These are phyloP conservation scores for Ascocoryne sarcoides DNA, from an alignment of 2,329 filamentous ascomycete species.

Conservation along the genomic window DNA sequence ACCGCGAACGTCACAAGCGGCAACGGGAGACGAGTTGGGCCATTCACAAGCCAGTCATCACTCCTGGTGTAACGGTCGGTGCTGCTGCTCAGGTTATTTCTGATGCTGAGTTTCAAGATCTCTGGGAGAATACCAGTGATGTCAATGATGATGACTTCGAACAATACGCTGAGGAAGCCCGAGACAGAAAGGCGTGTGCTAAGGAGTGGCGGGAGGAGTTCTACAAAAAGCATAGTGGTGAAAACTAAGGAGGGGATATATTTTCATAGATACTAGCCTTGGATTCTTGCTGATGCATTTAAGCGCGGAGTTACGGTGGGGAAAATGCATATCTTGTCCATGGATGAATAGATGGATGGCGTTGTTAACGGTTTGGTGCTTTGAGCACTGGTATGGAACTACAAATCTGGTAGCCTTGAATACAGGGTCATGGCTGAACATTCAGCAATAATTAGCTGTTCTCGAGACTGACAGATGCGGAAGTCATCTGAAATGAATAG, in stretches of 20 bases:
- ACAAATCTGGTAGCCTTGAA: no score
- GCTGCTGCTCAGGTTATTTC: constrained; percentile 36
- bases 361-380: no score
- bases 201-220: constrained; percentile 24
- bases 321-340: background rate
- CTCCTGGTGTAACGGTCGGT: background rate
- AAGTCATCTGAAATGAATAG: no score
- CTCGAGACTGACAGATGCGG: no score
- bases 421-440: no score
- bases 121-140: constrained; percentile 84
- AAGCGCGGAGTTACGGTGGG: background rate
- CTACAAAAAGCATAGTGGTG: constrained; percentile 1
- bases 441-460: no score
- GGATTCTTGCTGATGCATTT: background rate
- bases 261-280: background rate
- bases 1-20: constrained; percentile 88
- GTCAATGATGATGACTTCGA: constrained; percentile 80
- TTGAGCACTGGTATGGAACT: no score
- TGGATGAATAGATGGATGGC: no score
- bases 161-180: constrained; percentile 63
- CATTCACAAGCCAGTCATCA: constrained; percentile 45
- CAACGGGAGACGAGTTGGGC: constrained; percentile 91
- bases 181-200: constrained; percentile 19
- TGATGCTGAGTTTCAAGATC: constrained; percentile 58
- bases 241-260: background rate